Evolutionary conservation across 78 protist genomes (phyloP).

Genomic region (Creolimax fragrantissima): DNA sequence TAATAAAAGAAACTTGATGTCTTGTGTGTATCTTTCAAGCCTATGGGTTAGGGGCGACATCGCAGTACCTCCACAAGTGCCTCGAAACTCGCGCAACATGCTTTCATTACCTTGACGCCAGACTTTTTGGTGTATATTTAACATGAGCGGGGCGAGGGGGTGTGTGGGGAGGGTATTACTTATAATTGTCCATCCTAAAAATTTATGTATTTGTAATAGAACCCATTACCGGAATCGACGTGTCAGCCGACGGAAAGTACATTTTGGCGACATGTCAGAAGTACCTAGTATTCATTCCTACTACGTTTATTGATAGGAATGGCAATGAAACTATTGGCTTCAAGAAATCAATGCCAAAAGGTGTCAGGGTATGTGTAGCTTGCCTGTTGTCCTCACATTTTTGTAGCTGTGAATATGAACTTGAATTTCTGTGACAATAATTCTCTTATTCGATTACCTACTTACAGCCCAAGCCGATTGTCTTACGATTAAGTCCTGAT

Average conservation of each 20-base stretch:
- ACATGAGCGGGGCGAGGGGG: no score
- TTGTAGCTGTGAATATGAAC: background rate
- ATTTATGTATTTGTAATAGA: no score
- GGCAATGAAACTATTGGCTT: background rate
- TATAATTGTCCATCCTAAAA: no score
- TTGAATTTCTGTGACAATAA: background rate
- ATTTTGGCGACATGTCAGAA: background rate
- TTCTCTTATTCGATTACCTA: background rate
- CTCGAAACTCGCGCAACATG: no score
- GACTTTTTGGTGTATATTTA: no score
- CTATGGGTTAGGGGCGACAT: no score
- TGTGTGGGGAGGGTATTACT: no score
- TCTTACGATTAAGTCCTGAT: background rate
- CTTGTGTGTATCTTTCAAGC: no score
- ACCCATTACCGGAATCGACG: conserved; percentile 1
- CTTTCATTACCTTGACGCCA: no score
- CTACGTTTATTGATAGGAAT: background rate
- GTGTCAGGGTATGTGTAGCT: background rate
- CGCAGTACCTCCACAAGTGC: no score
- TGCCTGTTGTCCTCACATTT: background rate
- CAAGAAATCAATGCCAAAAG: background rate
- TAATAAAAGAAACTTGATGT: no score
- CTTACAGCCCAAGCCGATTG: background rate
- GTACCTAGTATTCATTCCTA: background rate
- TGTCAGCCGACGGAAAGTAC: conserved; percentile 17